These are phyloP conservation scores for Trypanosoma mega DNA, from an alignment of 208 protist genomes.

Conservation along the genomic window DNA sequence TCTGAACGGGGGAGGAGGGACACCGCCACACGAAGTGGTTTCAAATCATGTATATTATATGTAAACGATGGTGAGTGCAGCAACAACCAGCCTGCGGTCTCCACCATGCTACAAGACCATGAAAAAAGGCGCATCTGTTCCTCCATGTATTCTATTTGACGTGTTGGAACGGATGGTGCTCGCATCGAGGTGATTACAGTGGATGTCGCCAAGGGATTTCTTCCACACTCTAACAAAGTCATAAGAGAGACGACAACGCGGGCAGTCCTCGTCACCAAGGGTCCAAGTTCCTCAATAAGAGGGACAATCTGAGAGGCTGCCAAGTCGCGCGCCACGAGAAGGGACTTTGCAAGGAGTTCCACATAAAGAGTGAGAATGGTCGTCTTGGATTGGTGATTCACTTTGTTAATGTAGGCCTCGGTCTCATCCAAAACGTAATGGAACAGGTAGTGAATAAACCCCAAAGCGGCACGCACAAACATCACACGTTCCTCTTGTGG, in stretches of 20 bases:
- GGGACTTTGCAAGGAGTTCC: conserved; percentile 59
- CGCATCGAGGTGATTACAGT: conserved; percentile 5
- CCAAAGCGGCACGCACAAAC: conserved; percentile 22
- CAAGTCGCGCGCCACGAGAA: conserved; percentile 51
- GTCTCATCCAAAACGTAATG: conserved; percentile 60
- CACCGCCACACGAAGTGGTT: conserved; percentile 60
- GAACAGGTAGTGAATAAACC: conserved; percentile 61
- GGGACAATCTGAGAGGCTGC: conserved; percentile 35
- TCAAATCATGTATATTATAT: conserved; percentile 36
- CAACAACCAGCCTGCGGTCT: conserved; percentile 25
- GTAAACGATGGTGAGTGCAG: conserved; percentile 25
- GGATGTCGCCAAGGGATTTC: background rate
- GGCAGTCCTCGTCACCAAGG: conserved; percentile 40
- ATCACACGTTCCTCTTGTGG: conserved; percentile 14
- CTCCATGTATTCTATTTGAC: conserved; percentile 20
- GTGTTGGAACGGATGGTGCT: conserved; percentile 15
- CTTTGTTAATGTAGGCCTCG: conserved; percentile 34
- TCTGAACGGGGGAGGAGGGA: conserved; percentile 36
- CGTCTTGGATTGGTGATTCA: conserved; percentile 36
- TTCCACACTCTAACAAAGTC: conserved; percentile 25
- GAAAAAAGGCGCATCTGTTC: conserved; percentile 20
- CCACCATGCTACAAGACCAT: conserved; percentile 23
- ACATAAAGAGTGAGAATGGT: conserved; percentile 62
- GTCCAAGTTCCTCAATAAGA: conserved; percentile 42
- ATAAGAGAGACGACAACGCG: conserved; percentile 13